A percentile compares a stretch with the other conserved stretches of the same genome.
These are phyloP conservation scores for Phytophthora sojae DNA, from an alignment of 352 stramenopile genomes.

Conservation along the genomic window DNA sequence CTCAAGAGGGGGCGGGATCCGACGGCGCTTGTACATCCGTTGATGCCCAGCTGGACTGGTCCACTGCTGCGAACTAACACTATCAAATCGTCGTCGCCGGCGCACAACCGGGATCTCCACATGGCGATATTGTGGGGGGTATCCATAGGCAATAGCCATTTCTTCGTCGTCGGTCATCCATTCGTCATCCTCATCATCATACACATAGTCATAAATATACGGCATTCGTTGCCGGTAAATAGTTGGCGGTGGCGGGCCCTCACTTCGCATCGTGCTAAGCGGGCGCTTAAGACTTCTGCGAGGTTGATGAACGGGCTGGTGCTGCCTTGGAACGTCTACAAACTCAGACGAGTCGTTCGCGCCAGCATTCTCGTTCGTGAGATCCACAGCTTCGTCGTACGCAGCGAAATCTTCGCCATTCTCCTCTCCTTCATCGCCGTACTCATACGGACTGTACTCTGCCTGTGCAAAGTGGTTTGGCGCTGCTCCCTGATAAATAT, in stretches of 20 bases:
- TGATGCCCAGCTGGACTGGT: slow-evolving; percentile 21
- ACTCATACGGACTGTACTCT: slow-evolving; percentile 28
- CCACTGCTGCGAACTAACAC: slow-evolving; percentile 31
- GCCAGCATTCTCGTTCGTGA: slow-evolving; percentile 26
- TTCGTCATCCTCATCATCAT: slow-evolving; percentile 42
- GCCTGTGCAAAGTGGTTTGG: slow-evolving; percentile 18
- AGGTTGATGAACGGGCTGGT: slow-evolving; percentile 22
- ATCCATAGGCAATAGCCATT: slow-evolving; percentile 29
- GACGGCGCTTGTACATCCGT: slow-evolving; percentile 38
- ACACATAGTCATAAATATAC: slow-evolving; percentile 48
- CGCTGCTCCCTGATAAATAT: slow-evolving; percentile 26
- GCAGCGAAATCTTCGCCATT: slow-evolving; percentile 11
- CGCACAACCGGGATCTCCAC: slow-evolving; percentile 31
- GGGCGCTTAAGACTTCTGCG: slow-evolving; percentile 36
- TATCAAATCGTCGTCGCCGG: slow-evolving; percentile 32
- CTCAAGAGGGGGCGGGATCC: slow-evolving; percentile 20
- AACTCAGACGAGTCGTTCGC: slow-evolving; percentile 9
- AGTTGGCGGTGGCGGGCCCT: slow-evolving; percentile 22
- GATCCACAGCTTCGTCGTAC: slow-evolving; percentile 23
- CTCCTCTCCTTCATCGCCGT: slow-evolving; percentile 11
- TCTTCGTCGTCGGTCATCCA: slow-evolving; percentile 51
- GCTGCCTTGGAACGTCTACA: slow-evolving; percentile 17
- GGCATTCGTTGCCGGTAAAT: slow-evolving; percentile 43
- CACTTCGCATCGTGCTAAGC: slow-evolving; percentile 26
- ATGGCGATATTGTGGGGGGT: slow-evolving; percentile 22